Base-by-base conservation (phyloP, 768 basidiomycete genomes). In the Boletus subcaerulescens region DNA sequence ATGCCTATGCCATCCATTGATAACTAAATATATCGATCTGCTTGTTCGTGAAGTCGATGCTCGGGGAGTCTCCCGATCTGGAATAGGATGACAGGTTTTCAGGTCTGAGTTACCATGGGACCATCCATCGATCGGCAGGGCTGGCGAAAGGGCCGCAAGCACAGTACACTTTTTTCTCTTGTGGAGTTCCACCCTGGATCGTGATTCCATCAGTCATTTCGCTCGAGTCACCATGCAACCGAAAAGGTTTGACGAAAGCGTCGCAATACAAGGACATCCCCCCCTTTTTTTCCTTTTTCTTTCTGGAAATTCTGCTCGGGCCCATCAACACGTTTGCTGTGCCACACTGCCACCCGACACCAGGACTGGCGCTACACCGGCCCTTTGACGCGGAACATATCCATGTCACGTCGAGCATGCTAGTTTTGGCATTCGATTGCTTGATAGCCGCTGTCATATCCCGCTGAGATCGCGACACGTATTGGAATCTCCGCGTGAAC, bases 301-400 rank as follows among this genome's bases (percentile, higher is more conserved):
- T n/a, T 46, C 45, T n/a, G 17, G 18, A 26, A 29, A 45, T 8
- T 32, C 17, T 36, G 20, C 29, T 39, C 38, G 10, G 29, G 6
- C 14, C 9, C 49, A 64, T 47, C 47, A 57, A 45, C 61, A 63
- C 61, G 61, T 55, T 63, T 42, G 17, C 6, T 52, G 45, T 7
- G 11, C 10, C 26, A 29, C 29, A 29, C 29, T 38, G 52, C 52
- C 52, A 46, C 45, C 24, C 38, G 45, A 22, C 14, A 5, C 31
- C 17, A 22, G 54, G 44, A 39, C 11, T 17, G 47, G 26, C 45
- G 32, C 18, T 39, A 17, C 12, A 13, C 15, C 9, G n/a, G 24
- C 3, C 12, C 32, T 31, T 39, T 38, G 17, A 22, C 40, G 29
- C 48, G 50, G 60, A 48, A 10, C 56, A 46, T 61, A 46, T 5